Base-by-base conservation (phyloP, 2,329 filamentous ascomycete genomes). In the Talaromyces sp. region DNA sequence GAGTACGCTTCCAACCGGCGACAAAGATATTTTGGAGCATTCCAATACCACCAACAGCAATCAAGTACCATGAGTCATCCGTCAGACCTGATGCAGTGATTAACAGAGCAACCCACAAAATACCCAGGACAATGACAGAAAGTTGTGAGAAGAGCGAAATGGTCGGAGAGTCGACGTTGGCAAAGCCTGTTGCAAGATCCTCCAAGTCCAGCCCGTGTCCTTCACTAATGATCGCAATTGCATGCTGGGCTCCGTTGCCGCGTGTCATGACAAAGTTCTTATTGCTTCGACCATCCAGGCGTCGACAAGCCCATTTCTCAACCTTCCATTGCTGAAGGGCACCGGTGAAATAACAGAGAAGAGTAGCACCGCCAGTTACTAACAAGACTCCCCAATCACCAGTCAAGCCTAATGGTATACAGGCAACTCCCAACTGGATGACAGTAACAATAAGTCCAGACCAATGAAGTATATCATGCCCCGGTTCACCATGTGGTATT, bases 231-330 rank as follows among this genome's bases (percentile, higher is more conserved):
- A 83, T 73, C 2, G 80, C 73, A 31, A 83, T 74, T 2, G 74
- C 76, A 69, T 82, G 73, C 63, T 75, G 76, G 11, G 67, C 69
- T 5, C 80, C 81, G 66, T 81, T 82, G 1, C 81, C 80, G 0
- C 71, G 65, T 0, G 79, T 81, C 10, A 83, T 64, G 2, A 75
- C 64, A n/a, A 75, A 68, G 0, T 69, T 76, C 59, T 77, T 73
- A 17, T 70, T 68, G 35, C 17, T 37, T 52, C 64, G 52, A 41
- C 52, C 54, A n/a, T 69, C 67, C 6, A 70, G 65, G 2, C 64
- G 67, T 17, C 77, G 73, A 68, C 76, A 80, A 0, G 77, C 73
- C 74, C 78, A 80, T 67, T 83, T 83, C 69, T 84, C 82, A 10
- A 67, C 68, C 22, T 67, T 70, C 80, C 80, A 83, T 67, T 83